Evolutionary conservation across 192 early-diverging fungal species (phyloP).

Genomic region (Backusella tuberculispora): DNA sequence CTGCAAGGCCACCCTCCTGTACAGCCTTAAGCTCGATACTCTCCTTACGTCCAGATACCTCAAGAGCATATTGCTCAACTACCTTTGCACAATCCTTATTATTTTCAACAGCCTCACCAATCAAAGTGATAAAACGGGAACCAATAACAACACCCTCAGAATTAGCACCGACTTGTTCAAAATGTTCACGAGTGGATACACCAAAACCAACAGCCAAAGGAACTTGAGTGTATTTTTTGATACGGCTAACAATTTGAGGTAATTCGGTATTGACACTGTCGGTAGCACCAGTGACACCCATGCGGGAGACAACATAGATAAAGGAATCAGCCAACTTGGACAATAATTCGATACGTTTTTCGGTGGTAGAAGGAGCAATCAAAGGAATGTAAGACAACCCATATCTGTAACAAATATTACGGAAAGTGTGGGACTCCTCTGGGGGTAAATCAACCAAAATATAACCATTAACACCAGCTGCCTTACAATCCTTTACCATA

Average conservation of each 20-base stretch:
- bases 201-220: slow-evolving; percentile 98
- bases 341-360: slow-evolving; percentile 78
- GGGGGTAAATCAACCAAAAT: slow-evolving; percentile 98
- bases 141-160: slow-evolving; percentile 98
- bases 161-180: slow-evolving; percentile 77
- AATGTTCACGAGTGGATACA: slow-evolving; percentile 89
- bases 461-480: slow-evolving; percentile 91
- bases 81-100: slow-evolving; percentile 40
- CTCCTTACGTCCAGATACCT: slow-evolving; percentile 47
- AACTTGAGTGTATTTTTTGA: slow-evolving; percentile 78
- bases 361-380: slow-evolving; percentile 92
- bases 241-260: slow-evolving; percentile 70
- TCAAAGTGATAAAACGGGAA: slow-evolving; percentile 83
- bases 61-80: slow-evolving; percentile 51
- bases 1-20: slow-evolving; percentile 41
- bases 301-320: slow-evolving; percentile 92
- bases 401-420: slow-evolving; percentile 68
- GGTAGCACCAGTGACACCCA: slow-evolving; percentile 93
- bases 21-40: slow-evolving; percentile 45
- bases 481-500: slow-evolving; percentile 82
- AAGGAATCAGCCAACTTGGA: slow-evolving; percentile 87
- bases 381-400: slow-evolving; percentile 48
- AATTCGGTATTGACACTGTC: slow-evolving; percentile 69
- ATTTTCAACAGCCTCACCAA: slow-evolving; percentile 61
- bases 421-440: slow-evolving; percentile 91